Evolutionary conservation across 1,139 yeast species (phyloP).

Genomic region (Saccharomycopsis hybrid): DNA sequence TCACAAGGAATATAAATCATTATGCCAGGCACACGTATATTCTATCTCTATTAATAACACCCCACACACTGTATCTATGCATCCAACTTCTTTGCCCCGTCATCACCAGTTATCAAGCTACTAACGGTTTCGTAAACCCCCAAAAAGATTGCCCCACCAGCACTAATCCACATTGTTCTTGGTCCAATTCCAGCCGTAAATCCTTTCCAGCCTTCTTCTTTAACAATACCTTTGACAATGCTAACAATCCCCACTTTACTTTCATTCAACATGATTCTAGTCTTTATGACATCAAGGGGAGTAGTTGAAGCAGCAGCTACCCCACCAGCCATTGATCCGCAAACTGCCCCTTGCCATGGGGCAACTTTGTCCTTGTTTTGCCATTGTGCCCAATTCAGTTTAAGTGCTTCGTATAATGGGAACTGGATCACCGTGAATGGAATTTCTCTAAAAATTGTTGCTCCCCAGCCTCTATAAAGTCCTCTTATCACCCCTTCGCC

Average conservation of each 20-base stretch:
- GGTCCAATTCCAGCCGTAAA: constrained; percentile 88
- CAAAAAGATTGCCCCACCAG: constrained; percentile 95
- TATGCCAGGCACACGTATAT: too few species aligned
- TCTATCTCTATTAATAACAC: too few species aligned
- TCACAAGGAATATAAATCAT: too few species aligned
- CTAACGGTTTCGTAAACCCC: constrained; percentile 86
- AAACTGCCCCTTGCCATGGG: constrained; percentile 77
- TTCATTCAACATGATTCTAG: constrained; percentile 76
- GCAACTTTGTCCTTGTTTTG: constrained; percentile 37
- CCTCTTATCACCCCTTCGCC: constrained; percentile 80
- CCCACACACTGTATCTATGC: too few species aligned
- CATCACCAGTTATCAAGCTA: constrained; percentile 1
- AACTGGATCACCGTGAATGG: constrained; percentile 95
- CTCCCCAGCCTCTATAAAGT: constrained; percentile 85
- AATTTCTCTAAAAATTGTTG: constrained; percentile 89
- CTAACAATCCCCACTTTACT: constrained; percentile 40
- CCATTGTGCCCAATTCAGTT: constrained; percentile 44
- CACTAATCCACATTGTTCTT: constrained; percentile 93
- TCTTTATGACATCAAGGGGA: constrained; percentile 87
- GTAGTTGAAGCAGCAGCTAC: constrained; percentile 82
- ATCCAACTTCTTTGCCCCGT: too few species aligned
- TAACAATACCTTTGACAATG: constrained; percentile 42
- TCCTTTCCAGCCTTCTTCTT: constrained; percentile 62
- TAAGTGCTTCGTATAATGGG: constrained; percentile 83
- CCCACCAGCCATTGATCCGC: constrained; percentile 96